phyloP scores from a whole-genome alignment of 352 stramenopile species.

The Phytopythium chamaehyphon region DNA sequence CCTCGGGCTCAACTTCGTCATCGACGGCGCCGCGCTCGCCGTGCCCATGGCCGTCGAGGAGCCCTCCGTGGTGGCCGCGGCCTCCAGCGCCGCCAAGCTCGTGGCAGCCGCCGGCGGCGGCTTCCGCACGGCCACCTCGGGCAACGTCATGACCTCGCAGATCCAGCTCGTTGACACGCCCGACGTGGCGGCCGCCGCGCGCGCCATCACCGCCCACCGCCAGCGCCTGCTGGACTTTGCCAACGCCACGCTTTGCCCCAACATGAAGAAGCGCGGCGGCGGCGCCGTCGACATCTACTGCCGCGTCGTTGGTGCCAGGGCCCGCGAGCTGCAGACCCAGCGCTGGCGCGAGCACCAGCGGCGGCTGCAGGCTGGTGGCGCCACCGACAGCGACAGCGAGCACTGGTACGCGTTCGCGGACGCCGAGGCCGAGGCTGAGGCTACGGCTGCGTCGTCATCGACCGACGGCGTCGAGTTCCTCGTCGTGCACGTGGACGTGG shows the following conservation, averaged over 20 bases:
- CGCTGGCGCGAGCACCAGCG: constrained; percentile 12
- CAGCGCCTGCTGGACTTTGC: constrained; percentile 60
- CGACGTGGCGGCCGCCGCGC: constrained; percentile 53
- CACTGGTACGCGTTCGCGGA: constrained; percentile 62
- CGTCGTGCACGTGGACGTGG: constrained; percentile 85
- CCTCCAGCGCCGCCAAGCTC: constrained; percentile 80
- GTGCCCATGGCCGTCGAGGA: constrained; percentile 87
- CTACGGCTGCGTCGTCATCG: constrained; percentile 19
- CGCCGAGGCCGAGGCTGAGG: constrained; percentile 48
- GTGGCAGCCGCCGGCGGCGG: constrained; percentile 65
- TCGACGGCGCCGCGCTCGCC: constrained; percentile 73
- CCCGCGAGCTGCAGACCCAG: constrained; percentile 11
- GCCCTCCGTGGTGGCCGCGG: constrained; percentile 78
- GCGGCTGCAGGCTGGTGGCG: constrained; percentile 4
- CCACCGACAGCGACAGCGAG: constrained; percentile 10
- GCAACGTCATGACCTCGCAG: constrained; percentile 87
- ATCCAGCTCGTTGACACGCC: constrained; percentile 75
- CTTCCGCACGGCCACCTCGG: constrained; percentile 67
- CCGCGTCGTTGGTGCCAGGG: constrained; percentile 59
- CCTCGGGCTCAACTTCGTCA: constrained; percentile 82
- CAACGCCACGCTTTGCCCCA: constrained; percentile 74
- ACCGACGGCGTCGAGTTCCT: constrained; percentile 33
- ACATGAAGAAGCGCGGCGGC: constrained; percentile 85
- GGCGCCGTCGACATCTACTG: constrained; percentile 78
- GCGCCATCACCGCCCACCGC: constrained; percentile 44